phyloP scores from a whole-genome alignment of 305 asterid genomes.

The Fraxinus xanthoxyloides region DNA sequence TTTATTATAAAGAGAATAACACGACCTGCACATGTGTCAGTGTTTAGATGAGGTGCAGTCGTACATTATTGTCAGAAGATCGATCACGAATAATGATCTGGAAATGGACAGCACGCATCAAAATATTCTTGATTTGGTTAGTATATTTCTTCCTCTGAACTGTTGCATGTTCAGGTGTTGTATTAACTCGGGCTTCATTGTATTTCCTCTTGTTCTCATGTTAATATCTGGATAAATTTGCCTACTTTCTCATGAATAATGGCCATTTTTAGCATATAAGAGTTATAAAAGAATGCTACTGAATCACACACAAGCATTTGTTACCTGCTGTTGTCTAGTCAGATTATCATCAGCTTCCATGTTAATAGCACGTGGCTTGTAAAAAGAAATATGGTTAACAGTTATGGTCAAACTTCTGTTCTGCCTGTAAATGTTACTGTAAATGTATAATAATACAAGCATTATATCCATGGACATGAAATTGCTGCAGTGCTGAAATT shows the following conservation, averaged over 20 bases:
- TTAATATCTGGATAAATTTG: slow-evolving; percentile 2
- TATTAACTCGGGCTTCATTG: background rate
- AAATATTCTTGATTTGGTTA: slow-evolving; percentile 62
- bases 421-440: background rate
- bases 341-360: background rate
- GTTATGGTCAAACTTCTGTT: slow-evolving; percentile 1
- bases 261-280: background rate
- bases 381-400: slow-evolving; percentile 18
- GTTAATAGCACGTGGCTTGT: background rate
- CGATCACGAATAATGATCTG: slow-evolving; percentile 38
- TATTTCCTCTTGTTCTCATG: background rate
- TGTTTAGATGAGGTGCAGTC: slow-evolving; percentile 93
- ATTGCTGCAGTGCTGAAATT: background rate
- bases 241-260: background rate
- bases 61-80: slow-evolving; percentile 71
- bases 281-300: background rate
- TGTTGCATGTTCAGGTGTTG: background rate
- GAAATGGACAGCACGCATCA: slow-evolving; percentile 30
- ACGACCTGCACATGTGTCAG: slow-evolving; percentile 37
- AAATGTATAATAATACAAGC: background rate
- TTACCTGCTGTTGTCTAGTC: background rate
- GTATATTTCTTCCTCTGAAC: slow-evolving; percentile 29
- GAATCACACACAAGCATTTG: background rate
- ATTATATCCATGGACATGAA: background rate
- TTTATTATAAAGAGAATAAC: slow-evolving; percentile 16